Evolutionary conservation across 805 yeast genomes (phyloP), one percentile per base, ranked within the genome.

Genomic region (Kodamaea kaohsiungensis): DNA sequence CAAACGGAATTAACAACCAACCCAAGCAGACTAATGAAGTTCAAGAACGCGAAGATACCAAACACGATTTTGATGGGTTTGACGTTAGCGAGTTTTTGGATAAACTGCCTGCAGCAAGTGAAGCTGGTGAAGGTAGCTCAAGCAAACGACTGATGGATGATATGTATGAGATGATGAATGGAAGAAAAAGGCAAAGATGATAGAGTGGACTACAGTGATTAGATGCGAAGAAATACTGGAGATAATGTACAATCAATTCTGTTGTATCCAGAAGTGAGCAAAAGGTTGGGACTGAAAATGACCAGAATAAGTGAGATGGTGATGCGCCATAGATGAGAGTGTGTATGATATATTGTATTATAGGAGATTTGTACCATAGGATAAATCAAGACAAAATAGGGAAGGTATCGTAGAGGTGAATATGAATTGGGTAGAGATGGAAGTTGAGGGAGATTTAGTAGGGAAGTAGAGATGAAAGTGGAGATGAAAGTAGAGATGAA

Each of bases 1-100:
- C 54, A 49, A 18, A 54, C 49, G 35, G 48, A 48, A 27, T 6
- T 18, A 7, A 17, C 25, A 17, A 12, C 13, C 43, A n/a, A 7
- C 45, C 17, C 27, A 40, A 16, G 17, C n/a, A 6, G 45, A 54
- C 54, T 38, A 48, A 58, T 45, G 61, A 58, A 40, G 48, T 54
- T 19, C 51, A 47, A 27, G 56, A 54, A 19, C 3, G 3, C n/a
- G 45, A 40, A 2, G 45, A 40, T 30, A 30, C 10, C 8, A 40
- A 38, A 17, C 57, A 50, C 33, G 55, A 56, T 19, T 49, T 56
- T 42, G 62, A 61, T 48, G 53, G 53, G 13, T 78, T 81, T 59
- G 75, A 78, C 25, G 81, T 80, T 13, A 85, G 83, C 55, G 68
- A 70, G 46, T 85, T 86, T 57, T 69, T 87, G 25, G 72, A 71